Evolutionary conservation across 305 asterid species (phyloP).

Genomic region (Fraxinus sp.): DNA sequence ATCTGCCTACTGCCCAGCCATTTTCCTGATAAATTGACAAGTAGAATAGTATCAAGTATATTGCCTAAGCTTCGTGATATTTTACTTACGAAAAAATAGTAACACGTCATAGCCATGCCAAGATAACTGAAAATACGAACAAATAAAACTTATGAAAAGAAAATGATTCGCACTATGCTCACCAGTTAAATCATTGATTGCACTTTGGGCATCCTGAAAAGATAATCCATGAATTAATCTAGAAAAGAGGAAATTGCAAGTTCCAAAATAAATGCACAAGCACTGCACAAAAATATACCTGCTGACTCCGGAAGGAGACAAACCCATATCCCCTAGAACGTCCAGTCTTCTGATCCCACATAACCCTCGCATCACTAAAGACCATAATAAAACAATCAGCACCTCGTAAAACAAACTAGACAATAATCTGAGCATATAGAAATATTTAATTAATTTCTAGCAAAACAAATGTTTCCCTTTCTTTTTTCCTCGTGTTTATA

Average conservation of each 20-base stretch:
- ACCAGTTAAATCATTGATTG: slow-evolving; percentile 89
- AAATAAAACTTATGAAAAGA: not conserved
- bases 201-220: slow-evolving; percentile 84
- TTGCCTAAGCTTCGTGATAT: not conserved
- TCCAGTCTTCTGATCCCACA: slow-evolving; percentile 96
- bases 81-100: not conserved
- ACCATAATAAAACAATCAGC: slow-evolving; percentile 23
- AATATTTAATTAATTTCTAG: not conserved
- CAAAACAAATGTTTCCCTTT: not conserved
- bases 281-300: slow-evolving; percentile 36
- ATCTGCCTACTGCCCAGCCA: slow-evolving; percentile 97
- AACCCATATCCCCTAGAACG: slow-evolving; percentile 94
- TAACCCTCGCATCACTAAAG: slow-evolving; percentile 85
- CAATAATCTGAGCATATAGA: slow-evolving; percentile 5
- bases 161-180: slow-evolving; percentile 25
- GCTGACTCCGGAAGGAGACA: slow-evolving; percentile 88
- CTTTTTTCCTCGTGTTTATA: not conserved
- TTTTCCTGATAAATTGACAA: slow-evolving; percentile 50
- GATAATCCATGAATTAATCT: slow-evolving; percentile 6
- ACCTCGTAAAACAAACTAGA: slow-evolving; percentile 19
- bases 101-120: not conserved
- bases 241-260: not conserved
- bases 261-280: slow-evolving; percentile 12
- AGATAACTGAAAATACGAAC: not conserved
- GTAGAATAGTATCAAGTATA: slow-evolving; percentile 12